Evolutionary conservation across 495 filamentous ascomycete species (phyloP).

Genomic region (Cercophora sp.): DNA sequence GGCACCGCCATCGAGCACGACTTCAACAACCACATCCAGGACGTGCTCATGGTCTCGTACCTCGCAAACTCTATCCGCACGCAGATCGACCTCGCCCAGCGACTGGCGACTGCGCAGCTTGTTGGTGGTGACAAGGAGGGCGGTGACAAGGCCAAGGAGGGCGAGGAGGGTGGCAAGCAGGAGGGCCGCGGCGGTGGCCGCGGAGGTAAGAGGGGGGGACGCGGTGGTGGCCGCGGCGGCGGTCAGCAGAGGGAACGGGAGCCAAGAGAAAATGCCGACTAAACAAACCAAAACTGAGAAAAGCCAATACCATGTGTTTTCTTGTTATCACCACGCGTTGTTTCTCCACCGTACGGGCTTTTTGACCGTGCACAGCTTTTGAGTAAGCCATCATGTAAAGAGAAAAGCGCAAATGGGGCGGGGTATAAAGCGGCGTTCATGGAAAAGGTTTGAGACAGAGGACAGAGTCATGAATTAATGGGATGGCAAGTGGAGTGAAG

Average conservation of each 20-base stretch:
- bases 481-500: too few species aligned
- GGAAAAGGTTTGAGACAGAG: too few species aligned
- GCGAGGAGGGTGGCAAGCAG: constrained; percentile 28
- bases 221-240: constrained; percentile 37
- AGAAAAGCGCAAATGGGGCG: too few species aligned
- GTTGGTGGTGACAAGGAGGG: constrained; percentile 55
- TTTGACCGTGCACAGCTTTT: too few species aligned
- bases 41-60: constrained; percentile 94
- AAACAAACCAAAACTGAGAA: constrained; percentile 16
- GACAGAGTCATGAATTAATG: too few species aligned
- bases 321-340: too few species aligned
- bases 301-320: too few species aligned
- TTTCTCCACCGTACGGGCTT: too few species aligned
- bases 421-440: too few species aligned
- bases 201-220: constrained; percentile 34
- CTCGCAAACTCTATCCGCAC: constrained; percentile 97
- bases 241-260: constrained; percentile 39
- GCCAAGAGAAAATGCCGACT: constrained; percentile 31
- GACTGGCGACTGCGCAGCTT: constrained; percentile 79
- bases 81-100: constrained; percentile 95
- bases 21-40: constrained; percentile 99
- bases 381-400: too few species aligned
- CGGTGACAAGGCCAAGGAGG: constrained; percentile 41
- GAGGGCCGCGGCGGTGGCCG: constrained; percentile 36
- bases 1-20: constrained; percentile 83